Base-by-base conservation (phyloP, 495 filamentous ascomycete genomes). In the Collariella sp. region DNA sequence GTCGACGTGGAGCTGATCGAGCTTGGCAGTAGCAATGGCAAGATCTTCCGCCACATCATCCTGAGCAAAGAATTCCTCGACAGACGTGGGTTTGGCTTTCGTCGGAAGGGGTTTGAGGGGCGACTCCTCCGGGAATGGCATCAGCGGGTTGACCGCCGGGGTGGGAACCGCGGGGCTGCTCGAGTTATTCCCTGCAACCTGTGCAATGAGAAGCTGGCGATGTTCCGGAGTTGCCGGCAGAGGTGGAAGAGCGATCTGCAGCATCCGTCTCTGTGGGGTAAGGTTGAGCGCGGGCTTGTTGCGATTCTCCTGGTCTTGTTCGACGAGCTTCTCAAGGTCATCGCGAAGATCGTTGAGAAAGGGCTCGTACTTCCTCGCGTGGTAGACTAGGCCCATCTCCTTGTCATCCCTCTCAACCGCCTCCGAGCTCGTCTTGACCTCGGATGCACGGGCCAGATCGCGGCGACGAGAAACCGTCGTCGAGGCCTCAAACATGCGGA, bases 1-100 rank as follows among this genome's bases (percentile, higher is more conserved):
- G n/a, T 46, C 35, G 5, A 67, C 40, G 41, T 62, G 36, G 15
- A 67, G 38, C n/a, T 63, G 46, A 6, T 60, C 49, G 0, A 55
- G 44, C 42, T 57, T 60, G 29, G 26, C 19, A 6, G 38, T 41
- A 2, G 60, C 50, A 35, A 63, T 62, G 11, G 12, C 40, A 33
- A 61, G 34, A 23, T 57, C 49, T 15, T 52, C 26, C 26, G 4
- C 26, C 26, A 5, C 50, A 1, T 57, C 42, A 29, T 60, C 57
- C 16, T 45, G 33, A 1, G 50, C 60, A n/a, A 59, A 42, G 19
- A 59, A 46, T 24, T 56, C 44, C 5, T 53, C 49, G 12, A 58
- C 11, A 12, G 33, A 36, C 1, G 0, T 12, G 23, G 35, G 31
- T 7, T 12, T 29, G 0, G 19, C 43, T 19, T 50, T 53, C 38